Evolutionary conservation across 306 rosid species (phyloP), one percentile per base, ranked within the genome.

Genomic region (Astragalus membranaceus): DNA sequence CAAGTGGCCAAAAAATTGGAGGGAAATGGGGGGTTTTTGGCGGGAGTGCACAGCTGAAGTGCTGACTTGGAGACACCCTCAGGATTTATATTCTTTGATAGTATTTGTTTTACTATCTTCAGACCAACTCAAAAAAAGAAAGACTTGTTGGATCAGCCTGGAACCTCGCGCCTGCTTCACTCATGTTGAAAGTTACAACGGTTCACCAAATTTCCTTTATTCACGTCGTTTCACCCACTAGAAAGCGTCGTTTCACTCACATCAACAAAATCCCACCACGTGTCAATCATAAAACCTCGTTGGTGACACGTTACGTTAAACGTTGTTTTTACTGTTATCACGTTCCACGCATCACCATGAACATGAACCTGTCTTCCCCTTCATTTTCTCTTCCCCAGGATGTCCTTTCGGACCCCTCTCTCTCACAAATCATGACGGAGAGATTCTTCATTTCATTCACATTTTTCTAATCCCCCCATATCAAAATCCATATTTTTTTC

Each of bases 281-380:
- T 82, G 87, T 72, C 30, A 0, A 2, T 0, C 8, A 17, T 6
- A 11, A 0, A 58, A 49, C 37, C 74, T 53, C 67, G 67, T 80
- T 23, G 30, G 10, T 49, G n/a, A 69, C 67, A 69, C 78, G 69
- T 73, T 39, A 63, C 13, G 67, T 44, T 62, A 41, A 49, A 72
- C 79, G 78, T 82, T 81, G 83, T 69, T 88, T 82, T 81, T 20
- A 67, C 75, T 73, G 82, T 74, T 79, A 3, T n/a, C 36, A 32
- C 7, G 72, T 15, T 33, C 41, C 6, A n/a, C 23, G 60, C 77
- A 12, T 26, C 23, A 53, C 73, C 73, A 14, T 49, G 41, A 70
- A 53, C 73, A 20, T 17, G 20, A 16, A 16, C 30, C 69, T 44
- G 46, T 13, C 16, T 8, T 15, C 29, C 1, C 39, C 42, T 60